phyloP scores from a whole-genome alignment of 805 yeast genomes.

The Kockiozyma suomiensis region DNA sequence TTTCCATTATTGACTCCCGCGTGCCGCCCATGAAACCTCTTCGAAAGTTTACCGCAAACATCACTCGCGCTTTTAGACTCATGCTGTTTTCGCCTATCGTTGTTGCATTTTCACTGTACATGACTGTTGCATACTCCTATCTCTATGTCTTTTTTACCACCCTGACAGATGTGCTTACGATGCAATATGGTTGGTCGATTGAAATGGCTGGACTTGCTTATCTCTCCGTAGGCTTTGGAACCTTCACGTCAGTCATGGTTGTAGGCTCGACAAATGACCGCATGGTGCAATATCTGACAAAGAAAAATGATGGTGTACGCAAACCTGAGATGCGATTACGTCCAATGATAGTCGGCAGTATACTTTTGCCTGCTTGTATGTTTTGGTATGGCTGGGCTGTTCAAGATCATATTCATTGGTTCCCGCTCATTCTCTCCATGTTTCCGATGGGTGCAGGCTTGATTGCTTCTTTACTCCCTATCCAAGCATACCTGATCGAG shows the following conservation, averaged over 20 bases:
- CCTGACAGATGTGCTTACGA: slow-evolving; percentile 56
- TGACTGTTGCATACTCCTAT: slow-evolving; percentile 39
- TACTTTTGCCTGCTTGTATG: slow-evolving; percentile 51
- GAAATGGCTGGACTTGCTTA: slow-evolving; percentile 62
- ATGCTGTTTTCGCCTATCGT: slow-evolving; percentile 27
- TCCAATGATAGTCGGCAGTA: slow-evolving; percentile 54
- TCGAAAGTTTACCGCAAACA: slow-evolving; percentile 28
- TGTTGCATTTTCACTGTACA: slow-evolving; percentile 20
- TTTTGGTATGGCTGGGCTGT: slow-evolving; percentile 45
- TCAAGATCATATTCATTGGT: slow-evolving; percentile 22
- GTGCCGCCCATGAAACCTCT: slow-evolving; percentile 43
- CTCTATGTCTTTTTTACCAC: slow-evolving; percentile 55
- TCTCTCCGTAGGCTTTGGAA: slow-evolving; percentile 57
- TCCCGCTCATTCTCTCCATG: slow-evolving; percentile 23
- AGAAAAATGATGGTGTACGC: slow-evolving; percentile 38
- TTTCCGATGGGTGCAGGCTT: slow-evolving; percentile 29
- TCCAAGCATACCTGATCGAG: slow-evolving; percentile 32
- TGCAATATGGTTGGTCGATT: slow-evolving; percentile 57
- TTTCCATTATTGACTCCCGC: slow-evolving; percentile 57
- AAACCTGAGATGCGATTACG: slow-evolving; percentile 55
- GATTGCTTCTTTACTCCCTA: slow-evolving; percentile 27
- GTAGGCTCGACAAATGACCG: slow-evolving; percentile 45
- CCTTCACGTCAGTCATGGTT: slow-evolving; percentile 50
- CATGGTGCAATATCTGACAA: slow-evolving; percentile 23
- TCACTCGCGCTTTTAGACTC: slow-evolving; percentile 46